These are phyloP conservation scores for Backusella liffmaniae DNA, from an alignment of 192 early-diverging fungal species.

Conservation along the genomic window DNA sequence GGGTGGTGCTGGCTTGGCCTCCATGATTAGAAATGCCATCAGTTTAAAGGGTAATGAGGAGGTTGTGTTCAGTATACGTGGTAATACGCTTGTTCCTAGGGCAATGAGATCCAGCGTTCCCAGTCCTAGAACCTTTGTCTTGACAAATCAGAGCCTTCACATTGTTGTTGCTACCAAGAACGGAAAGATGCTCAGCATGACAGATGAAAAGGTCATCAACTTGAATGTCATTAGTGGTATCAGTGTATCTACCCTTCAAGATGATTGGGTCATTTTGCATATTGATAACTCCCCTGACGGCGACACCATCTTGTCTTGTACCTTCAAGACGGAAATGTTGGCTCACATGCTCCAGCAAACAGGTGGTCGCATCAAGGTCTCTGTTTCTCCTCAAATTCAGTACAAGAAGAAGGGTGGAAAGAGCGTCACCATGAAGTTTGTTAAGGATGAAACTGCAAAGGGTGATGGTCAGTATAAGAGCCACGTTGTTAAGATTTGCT, in stretches of 20 bases:
- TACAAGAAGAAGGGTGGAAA: conserved; percentile 77
- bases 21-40: conserved; percentile 48
- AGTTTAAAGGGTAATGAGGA: conserved; percentile 48
- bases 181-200: conserved; percentile 51
- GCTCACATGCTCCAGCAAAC: conserved; percentile 59
- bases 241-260: conserved; percentile 67
- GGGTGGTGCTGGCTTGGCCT: conserved; percentile 41
- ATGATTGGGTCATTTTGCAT: conserved; percentile 73
- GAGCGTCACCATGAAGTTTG: conserved; percentile 69
- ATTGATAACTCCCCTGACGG: conserved; percentile 52
- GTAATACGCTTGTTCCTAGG: conserved; percentile 65
- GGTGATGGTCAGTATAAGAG: conserved; percentile 63
- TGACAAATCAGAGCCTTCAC: conserved; percentile 61
- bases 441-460: conserved; percentile 61
- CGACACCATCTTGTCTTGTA: conserved; percentile 63
- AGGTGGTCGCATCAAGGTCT: conserved; percentile 55
- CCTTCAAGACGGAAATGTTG: conserved; percentile 74
- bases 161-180: conserved; percentile 59
- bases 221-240: conserved; percentile 54
- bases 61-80: conserved; percentile 59
- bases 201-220: conserved; percentile 52
- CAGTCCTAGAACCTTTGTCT: conserved; percentile 68
- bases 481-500: conserved; percentile 60
- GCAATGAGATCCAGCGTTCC: conserved; percentile 72
- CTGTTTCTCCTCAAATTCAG: conserved; percentile 55